Base-by-base conservation (phyloP, 371 early-diverging fungal genomes). In the Circinella umbellata region DNA sequence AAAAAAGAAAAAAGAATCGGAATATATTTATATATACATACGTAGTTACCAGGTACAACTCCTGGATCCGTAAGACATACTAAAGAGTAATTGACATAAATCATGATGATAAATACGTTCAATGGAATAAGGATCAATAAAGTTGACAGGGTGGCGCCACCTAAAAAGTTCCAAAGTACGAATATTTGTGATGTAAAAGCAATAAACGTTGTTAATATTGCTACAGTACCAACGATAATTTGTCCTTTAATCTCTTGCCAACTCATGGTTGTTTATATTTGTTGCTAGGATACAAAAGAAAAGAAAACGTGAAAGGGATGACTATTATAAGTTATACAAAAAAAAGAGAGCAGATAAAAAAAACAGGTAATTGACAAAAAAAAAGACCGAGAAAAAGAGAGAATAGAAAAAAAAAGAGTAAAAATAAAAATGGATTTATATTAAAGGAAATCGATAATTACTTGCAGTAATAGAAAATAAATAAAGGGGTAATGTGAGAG, bases 21-120 rank as follows among this genome's bases (percentile, higher is more conserved):
- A 42, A 42, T 42, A 42, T 11, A 9, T 42, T 27, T 27, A 27
- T 27, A 27, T 27, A 17, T 17, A 69, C 69, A 74, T 77, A 90
- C 90, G 86, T 88, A 96, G 36, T 80, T 90, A 7, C 68, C 68
- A 20, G 96, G 97, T 3, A 94, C 93, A 14, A 74, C 63, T 14
- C 97, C 98, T 0, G 98, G 96, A 68, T 91, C 84, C 20, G 93
- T 93, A 3, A 77, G 75, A 67, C 89, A 89, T 2, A 93, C 92
- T 39, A 94, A 81, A 68, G 86, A 90, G 78, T 96, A 98, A 85
- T 96, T 94, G 74, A 89, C 74, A 77, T 87, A 88, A 14, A 92
- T 81, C 62, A 90, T 79, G 36, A 90, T 74, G 38, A 92, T 83
- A 64, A 84, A 77, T n/a, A 86, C 66, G 73, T 94, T 91, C 82